These are phyloP conservation scores for Niebla homalea DNA, from an alignment of 495 filamentous ascomycete species.

Conservation along the genomic window DNA sequence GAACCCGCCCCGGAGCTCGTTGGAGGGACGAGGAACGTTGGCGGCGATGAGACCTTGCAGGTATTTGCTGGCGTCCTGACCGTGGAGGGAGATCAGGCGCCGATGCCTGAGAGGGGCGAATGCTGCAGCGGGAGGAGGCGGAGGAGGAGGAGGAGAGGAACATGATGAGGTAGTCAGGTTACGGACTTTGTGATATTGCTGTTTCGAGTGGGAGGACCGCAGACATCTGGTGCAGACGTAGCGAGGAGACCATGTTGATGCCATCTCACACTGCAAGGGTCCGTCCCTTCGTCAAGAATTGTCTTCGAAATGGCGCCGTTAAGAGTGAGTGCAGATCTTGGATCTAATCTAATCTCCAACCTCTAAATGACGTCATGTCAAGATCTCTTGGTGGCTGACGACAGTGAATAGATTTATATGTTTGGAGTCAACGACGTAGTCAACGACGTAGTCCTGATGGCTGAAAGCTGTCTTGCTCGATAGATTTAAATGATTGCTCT, in stretches of 20 bases:
- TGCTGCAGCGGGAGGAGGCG: constrained; percentile 25
- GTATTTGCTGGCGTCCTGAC: constrained; percentile 65
- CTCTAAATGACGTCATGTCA: too few species aligned
- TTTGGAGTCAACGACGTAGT: too few species aligned
- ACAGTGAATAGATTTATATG: too few species aligned
- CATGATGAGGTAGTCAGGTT: not conserved
- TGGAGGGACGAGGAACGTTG: constrained; percentile 40
- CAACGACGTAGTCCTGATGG: too few species aligned
- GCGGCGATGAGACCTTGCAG: constrained; percentile 78
- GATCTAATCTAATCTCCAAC: too few species aligned
- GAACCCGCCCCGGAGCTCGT: constrained; percentile 31
- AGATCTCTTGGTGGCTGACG: too few species aligned
- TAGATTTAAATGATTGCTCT: too few species aligned
- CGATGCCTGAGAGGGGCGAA: constrained; percentile 50
- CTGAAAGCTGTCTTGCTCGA: too few species aligned
- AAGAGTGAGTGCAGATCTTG: too few species aligned
- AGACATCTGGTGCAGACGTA: not conserved
- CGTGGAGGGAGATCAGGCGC: constrained; percentile 62
- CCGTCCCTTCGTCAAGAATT: not conserved
- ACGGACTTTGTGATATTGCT: not conserved
- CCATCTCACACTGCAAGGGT: not conserved
- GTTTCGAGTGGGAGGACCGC: not conserved
- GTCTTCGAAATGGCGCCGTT: too few species aligned
- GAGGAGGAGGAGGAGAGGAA: constrained; percentile 16
- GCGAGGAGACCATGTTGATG: not conserved